Evolutionary conservation across 352 stramenopile species (phyloP).

Genomic region (Globisporangium emineosum): DNA sequence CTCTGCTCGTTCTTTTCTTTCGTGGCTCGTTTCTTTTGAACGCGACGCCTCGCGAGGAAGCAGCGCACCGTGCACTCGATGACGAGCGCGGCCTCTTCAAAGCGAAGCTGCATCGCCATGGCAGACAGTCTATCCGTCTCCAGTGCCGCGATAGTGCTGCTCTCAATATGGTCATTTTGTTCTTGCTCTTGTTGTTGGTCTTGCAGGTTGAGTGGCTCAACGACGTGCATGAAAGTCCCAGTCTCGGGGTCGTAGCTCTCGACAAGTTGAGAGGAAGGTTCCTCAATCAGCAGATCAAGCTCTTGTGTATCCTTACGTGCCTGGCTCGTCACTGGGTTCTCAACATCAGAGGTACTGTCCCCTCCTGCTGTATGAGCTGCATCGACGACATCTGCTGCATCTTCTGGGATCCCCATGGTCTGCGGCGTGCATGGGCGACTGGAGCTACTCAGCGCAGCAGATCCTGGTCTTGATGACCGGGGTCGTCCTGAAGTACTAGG

Average conservation of each 20-base stretch:
- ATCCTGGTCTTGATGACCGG: constrained; percentile 1
- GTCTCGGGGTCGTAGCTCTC: constrained; percentile 17
- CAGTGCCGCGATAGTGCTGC: neutral
- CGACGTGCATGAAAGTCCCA: constrained; percentile 5
- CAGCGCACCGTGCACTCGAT: constrained; percentile 19
- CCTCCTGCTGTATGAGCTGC: neutral
- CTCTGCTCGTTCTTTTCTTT: neutral
- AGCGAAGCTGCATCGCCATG: constrained; percentile 5
- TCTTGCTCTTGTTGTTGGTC: neutral
- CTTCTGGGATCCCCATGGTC: neutral
- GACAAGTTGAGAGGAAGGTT: constrained; percentile 2
- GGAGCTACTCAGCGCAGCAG: neutral
- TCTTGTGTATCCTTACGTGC: neutral
- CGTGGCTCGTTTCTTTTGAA: constrained; percentile 22
- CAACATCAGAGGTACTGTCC: neutral
- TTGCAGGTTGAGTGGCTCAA: neutral
- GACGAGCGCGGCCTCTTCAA: constrained; percentile 16
- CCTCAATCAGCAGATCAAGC: neutral
- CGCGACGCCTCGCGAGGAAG: constrained; percentile 21
- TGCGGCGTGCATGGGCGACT: constrained; percentile 1
- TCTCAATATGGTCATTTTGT: neutral
- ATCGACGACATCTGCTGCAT: neutral
- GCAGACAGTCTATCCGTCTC: neutral
- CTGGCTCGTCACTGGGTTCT: neutral
- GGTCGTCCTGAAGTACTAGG: neutral